Conservation (phyloP, 495 filamentous ascomycete species). For the Aspergillus nidulans region DNA sequence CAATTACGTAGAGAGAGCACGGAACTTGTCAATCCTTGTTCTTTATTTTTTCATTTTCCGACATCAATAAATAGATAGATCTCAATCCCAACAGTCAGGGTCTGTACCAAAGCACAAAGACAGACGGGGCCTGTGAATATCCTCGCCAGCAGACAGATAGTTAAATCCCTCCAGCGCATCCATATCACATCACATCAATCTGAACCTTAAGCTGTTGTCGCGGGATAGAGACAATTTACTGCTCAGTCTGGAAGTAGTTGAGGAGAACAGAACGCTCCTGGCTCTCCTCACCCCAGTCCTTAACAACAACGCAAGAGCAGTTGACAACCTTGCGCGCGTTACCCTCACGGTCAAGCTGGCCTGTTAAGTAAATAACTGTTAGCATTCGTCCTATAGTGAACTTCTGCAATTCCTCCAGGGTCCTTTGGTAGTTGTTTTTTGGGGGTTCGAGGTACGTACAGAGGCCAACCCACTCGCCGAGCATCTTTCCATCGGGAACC, state of each 20-base stretch:
- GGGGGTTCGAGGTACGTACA: conserved; percentile 86
- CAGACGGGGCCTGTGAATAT: not conserved
- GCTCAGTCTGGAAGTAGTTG: conserved; percentile 97
- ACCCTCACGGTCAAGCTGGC: conserved; percentile 96
- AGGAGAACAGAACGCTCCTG: conserved; percentile 96
- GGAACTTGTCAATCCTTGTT: not conserved
- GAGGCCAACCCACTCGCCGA: conserved; percentile 99
- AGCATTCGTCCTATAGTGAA: too few species aligned
- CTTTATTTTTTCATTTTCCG: not conserved
- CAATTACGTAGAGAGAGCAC: not conserved
- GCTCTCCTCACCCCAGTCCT: conserved; percentile 99
- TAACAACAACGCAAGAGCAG: conserved; percentile 98
- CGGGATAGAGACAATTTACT: conserved; percentile 40
- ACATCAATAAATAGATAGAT: not conserved
- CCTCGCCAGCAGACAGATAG: not conserved
- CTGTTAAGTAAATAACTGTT: conserved; percentile 44
- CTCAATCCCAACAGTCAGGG: not conserved
- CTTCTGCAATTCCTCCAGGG: too few species aligned
- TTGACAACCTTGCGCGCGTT: conserved; percentile 99
- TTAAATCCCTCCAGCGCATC: not conserved
- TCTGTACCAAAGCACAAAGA: not conserved
- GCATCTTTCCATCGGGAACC: conserved; percentile 98
- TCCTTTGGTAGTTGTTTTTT: too few species aligned
- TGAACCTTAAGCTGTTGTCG: not conserved
- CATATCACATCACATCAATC: not conserved